phyloP scores from a whole-genome alignment of 495 filamentous ascomycete genomes.

The Hypomontagnella submonticulosa region DNA sequence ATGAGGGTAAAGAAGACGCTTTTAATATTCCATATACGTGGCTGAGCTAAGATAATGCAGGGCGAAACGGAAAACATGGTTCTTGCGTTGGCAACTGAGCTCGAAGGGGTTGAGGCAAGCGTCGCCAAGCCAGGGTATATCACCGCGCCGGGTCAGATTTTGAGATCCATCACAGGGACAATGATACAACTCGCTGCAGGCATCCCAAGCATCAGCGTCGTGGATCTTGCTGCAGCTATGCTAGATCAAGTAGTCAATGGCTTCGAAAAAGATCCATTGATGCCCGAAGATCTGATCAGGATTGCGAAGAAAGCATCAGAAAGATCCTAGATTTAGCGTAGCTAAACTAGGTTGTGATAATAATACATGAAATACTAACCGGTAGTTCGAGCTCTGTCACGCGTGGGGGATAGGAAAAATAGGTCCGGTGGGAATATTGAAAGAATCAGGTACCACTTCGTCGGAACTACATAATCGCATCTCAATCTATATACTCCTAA shows the following conservation, averaged over 20 bases:
- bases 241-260: conserved; percentile 58
- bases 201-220: conserved; percentile 52
- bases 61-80: conserved; percentile 56
- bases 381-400: too few species aligned
- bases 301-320: conserved; percentile 42
- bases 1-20: conserved; percentile 48
- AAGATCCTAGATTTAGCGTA: neutral
- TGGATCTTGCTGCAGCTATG: conserved; percentile 56
- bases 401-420: too few species aligned
- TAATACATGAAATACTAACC: neutral
- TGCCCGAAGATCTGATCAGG: conserved; percentile 55
- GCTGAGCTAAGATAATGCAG: conserved; percentile 41
- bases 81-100: conserved; percentile 51
- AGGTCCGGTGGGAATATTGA: too few species aligned
- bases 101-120: conserved; percentile 49
- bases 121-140: conserved; percentile 57
- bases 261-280: conserved; percentile 57
- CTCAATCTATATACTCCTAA: too few species aligned
- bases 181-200: conserved; percentile 24
- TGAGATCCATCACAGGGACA: conserved; percentile 15
- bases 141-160: conserved; percentile 40
- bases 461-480: too few species aligned
- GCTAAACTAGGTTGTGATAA: neutral
- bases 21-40: neutral
- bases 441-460: too few species aligned